Evolutionary conservation across 495 filamentous ascomycete genomes (phyloP).

Genomic region (Penicillium psychrofluorescens): DNA sequence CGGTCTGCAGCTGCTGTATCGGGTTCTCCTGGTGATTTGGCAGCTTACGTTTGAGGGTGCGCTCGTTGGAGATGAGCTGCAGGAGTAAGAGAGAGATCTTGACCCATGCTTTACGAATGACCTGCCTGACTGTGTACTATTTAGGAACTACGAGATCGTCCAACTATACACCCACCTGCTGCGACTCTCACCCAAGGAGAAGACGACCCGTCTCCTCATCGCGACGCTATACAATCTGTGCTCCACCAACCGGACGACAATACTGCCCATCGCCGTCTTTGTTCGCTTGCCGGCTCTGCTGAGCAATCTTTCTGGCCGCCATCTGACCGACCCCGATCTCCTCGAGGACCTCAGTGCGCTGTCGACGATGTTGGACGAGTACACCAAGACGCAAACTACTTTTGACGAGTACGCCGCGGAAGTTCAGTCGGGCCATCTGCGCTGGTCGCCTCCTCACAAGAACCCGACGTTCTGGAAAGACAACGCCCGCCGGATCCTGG

Average conservation of each 20-base stretch:
- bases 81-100: conserved; percentile 52
- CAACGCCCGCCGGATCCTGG: conserved; percentile 87
- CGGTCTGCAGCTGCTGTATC: conserved; percentile 88
- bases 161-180: conserved; percentile 85
- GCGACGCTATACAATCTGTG: conserved; percentile 86
- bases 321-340: conserved; percentile 82
- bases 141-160: conserved; percentile 84
- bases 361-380: conserved; percentile 76
- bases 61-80: conserved; percentile 75
- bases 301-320: conserved; percentile 71
- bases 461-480: conserved; percentile 89
- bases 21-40: conserved; percentile 88
- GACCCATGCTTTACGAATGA: no score
- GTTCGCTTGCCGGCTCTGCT: conserved; percentile 77
- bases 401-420: conserved; percentile 94
- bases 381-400: conserved; percentile 93
- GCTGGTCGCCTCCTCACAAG: conserved; percentile 93
- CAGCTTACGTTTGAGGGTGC: conserved; percentile 88
- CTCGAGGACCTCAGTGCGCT: conserved; percentile 75
- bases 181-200: conserved; percentile 91
- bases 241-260: conserved; percentile 58
- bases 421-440: conserved; percentile 78
- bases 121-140: conserved; percentile 1
- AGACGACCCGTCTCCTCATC: conserved; percentile 86
- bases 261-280: conserved; percentile 75